Percentiles rank a stretch among this genome's conserved stretches.
Evolutionary conservation across 2,329 filamentous ascomycete species (phyloP).

Genomic region (Colletotrichum sp.): DNA sequence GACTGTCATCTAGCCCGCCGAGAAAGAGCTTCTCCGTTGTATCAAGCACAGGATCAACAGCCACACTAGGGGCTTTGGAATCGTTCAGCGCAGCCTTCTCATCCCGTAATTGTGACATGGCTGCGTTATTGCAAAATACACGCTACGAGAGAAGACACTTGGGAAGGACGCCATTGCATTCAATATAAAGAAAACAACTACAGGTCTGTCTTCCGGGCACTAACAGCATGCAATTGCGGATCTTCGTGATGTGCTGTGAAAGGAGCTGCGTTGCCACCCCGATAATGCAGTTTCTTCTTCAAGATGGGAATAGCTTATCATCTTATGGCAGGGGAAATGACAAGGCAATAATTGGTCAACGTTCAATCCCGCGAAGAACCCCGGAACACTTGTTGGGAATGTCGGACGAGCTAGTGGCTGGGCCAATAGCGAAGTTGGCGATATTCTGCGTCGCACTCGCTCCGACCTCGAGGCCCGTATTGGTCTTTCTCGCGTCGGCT

Average conservation of each 20-base stretch:
- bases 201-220: background rate
- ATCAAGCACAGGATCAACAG: background rate
- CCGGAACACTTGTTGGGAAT: background rate
- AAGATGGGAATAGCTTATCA: background rate
- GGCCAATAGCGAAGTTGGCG: background rate
- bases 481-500: background rate
- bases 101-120: conserved; percentile 1
- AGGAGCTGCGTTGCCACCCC: background rate
- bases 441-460: background rate
- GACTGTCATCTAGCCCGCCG: background rate
- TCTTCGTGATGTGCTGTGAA: conserved; percentile 8
- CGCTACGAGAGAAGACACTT: background rate
- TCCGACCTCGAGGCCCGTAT: background rate
- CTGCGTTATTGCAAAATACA: background rate
- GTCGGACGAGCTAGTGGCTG: background rate
- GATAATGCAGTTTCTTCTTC: background rate
- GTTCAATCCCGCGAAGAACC: background rate
- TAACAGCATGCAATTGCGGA: conserved; percentile 13
- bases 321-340: background rate
- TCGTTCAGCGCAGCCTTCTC: background rate
- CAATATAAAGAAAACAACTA: background rate
- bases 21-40: conserved; percentile 3
- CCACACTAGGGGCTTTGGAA: background rate
- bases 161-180: background rate
- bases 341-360: background rate